Percentiles rank a stretch among this genome's conserved stretches.
Conservation (phyloP, 2,329 filamentous ascomycete genomes). For the Chaetoscypha palmicola region DNA sequence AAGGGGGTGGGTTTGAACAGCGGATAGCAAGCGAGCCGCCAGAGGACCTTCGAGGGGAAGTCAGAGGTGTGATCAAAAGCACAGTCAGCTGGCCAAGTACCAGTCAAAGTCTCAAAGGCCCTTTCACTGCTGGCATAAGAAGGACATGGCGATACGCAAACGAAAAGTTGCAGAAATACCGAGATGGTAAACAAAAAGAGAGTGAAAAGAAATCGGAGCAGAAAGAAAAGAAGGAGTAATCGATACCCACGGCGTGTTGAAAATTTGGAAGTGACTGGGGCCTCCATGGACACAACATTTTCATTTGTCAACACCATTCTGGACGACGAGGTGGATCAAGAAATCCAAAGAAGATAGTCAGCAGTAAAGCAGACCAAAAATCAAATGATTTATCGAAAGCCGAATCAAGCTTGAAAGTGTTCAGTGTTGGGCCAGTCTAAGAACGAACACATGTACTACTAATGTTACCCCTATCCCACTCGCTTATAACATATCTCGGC, state of each 20-base stretch:
- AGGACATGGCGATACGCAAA: conserved; percentile 68
- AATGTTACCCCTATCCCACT: too few species aligned
- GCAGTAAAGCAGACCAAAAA: too few species aligned
- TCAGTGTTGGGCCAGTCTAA: too few species aligned
- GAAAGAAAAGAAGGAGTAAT: neutral
- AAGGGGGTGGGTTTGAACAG: conserved; percentile 79
- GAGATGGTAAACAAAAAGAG: conserved; percentile 28
- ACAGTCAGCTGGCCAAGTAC: conserved; percentile 92
- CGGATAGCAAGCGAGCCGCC: conserved; percentile 68
- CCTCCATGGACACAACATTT: too few species aligned
- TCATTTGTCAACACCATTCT: too few species aligned
- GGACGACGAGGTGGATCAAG: too few species aligned
- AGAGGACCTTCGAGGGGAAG: conserved; percentile 59
- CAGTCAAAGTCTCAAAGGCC: conserved; percentile 76
- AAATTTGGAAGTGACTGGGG: too few species aligned
- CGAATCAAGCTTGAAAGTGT: too few species aligned
- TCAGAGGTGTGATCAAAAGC: conserved; percentile 71
- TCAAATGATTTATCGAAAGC: too few species aligned
- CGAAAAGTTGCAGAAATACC: conserved; percentile 70
- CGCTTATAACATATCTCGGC: too few species aligned
- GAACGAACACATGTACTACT: too few species aligned
- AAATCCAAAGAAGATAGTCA: too few species aligned
- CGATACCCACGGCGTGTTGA: neutral
- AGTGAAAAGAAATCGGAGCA: conserved; percentile 9
- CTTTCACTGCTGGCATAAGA: conserved; percentile 67